A percentile compares a stretch with the other conserved stretches of the same genome.
Conservation (phyloP, 805 yeast species). For the Cyberlindnera petersonii region DNA sequence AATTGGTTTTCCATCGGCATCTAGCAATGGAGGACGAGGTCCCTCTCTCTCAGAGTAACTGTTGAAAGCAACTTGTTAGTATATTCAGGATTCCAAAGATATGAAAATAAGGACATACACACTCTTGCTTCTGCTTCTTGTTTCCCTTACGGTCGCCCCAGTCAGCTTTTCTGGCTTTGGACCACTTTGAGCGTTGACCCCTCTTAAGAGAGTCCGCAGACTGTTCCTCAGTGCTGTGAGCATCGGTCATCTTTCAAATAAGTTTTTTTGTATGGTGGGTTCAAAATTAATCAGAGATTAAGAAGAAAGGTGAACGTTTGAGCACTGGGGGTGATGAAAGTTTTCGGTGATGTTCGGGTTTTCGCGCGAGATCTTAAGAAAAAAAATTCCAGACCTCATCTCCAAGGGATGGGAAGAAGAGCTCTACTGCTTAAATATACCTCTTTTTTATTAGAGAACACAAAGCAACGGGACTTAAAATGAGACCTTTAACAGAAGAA, state of each 20-base stretch:
- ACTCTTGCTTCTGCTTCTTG: slow-evolving; percentile 26
- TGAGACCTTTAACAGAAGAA: slow-evolving; percentile 96
- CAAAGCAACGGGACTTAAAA: slow-evolving; percentile 27
- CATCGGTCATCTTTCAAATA: slow-evolving; percentile 12
- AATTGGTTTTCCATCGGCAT: slow-evolving; percentile 59
- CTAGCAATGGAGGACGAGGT: slow-evolving; percentile 34
- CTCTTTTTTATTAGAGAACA: neutral
- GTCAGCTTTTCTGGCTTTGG: slow-evolving; percentile 28
- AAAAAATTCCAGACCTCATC: too few species aligned
- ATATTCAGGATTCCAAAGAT: neutral
- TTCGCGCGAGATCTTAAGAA: too few species aligned
- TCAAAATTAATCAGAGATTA: too few species aligned
- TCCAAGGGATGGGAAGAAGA: too few species aligned
- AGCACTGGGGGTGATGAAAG: neutral
- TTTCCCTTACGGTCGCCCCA: slow-evolving; percentile 16
- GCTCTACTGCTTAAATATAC: too few species aligned
- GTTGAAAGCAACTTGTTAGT: slow-evolving; percentile 18
- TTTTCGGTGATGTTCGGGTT: too few species aligned
- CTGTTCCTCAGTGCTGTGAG: slow-evolving; percentile 29
- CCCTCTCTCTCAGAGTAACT: slow-evolving; percentile 20
- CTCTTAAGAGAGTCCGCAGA: slow-evolving; percentile 39
- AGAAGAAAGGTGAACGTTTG: neutral
- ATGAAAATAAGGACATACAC: slow-evolving; percentile 22
- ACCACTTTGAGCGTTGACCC: slow-evolving; percentile 37
- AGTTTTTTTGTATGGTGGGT: too few species aligned